These are phyloP conservation scores for Candida ulmi DNA, from an alignment of 805 yeast genomes.

Conservation along the genomic window DNA sequence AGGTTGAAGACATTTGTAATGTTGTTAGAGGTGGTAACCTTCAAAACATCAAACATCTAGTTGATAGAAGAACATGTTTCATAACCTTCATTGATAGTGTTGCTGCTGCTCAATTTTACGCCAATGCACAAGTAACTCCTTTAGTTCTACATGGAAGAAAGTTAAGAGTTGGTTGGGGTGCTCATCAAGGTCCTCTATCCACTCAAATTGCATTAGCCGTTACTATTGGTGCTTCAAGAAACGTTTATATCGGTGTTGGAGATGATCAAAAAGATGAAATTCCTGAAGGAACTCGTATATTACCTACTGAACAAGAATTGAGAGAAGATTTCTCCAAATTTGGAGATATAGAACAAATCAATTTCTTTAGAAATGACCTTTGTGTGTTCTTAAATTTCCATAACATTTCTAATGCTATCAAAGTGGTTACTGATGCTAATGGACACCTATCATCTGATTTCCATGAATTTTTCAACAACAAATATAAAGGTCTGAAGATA, in stretches of 20 bases:
- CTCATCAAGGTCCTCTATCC: conserved; percentile 57
- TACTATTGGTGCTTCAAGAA: conserved; percentile 70
- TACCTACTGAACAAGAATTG: conserved; percentile 45
- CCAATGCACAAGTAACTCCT: conserved; percentile 53
- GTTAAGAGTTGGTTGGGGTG: conserved; percentile 65
- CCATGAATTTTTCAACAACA: conserved; percentile 34
- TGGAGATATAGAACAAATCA: conserved; percentile 75
- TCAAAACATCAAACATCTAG: conserved; percentile 48
- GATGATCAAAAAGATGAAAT: conserved; percentile 24
- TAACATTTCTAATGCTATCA: conserved; percentile 58
- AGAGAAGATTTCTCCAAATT: conserved; percentile 55
- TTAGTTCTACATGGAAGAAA: conserved; percentile 56
- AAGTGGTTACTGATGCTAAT: conserved; percentile 54
- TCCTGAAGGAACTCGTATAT: conserved; percentile 18
- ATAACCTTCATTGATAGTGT: conserved; percentile 61
- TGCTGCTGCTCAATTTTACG: conserved; percentile 62
- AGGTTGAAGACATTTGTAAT: conserved; percentile 70
- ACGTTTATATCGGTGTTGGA: conserved; percentile 63
- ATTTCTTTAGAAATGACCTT: conserved; percentile 59
- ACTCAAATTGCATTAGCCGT: conserved; percentile 56
- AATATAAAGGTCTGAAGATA: conserved; percentile 51
- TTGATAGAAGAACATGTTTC: conserved; percentile 56
- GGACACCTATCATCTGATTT: conserved; percentile 28
- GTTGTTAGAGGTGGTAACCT: conserved; percentile 73
- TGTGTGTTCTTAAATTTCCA: conserved; percentile 74